Evolutionary conservation across 2,329 filamentous ascomycete species (phyloP).

Genomic region (Cladophialophora bantiana): DNA sequence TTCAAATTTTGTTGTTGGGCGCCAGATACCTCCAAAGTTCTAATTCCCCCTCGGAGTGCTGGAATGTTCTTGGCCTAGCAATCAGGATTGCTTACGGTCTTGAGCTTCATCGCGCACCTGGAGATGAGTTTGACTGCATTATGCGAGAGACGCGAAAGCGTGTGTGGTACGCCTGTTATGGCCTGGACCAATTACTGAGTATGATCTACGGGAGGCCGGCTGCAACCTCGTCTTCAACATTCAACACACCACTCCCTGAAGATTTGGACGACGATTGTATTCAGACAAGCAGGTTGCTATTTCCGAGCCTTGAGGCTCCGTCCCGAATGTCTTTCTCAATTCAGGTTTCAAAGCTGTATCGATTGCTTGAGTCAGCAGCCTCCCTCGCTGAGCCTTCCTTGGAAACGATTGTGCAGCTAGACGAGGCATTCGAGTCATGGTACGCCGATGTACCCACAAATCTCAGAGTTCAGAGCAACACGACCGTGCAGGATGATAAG

Average conservation of each 20-base stretch:
- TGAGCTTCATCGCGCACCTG: neutral
- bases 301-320: neutral
- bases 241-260: neutral
- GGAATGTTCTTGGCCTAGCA: conserved; percentile 1
- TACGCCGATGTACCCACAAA: neutral
- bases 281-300: neutral
- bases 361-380: neutral
- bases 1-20: neutral
- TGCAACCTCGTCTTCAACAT: neutral
- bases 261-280: conserved; percentile 6
- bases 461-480: neutral
- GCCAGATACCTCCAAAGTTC: neutral
- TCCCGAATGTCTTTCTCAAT: conserved; percentile 2
- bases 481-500: neutral
- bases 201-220: neutral
- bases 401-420: neutral
- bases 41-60: neutral
- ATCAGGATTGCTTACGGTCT: conserved; percentile 3
- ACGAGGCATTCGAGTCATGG: neutral
- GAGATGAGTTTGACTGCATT: neutral
- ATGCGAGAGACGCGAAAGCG: conserved; percentile 3
- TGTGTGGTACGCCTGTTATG: neutral
- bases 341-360: conserved; percentile 1
- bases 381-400: neutral
- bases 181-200: neutral